Conservation (phyloP, 108 stramenopile genomes). For the Pseudonitzschia multistriata region DNA sequence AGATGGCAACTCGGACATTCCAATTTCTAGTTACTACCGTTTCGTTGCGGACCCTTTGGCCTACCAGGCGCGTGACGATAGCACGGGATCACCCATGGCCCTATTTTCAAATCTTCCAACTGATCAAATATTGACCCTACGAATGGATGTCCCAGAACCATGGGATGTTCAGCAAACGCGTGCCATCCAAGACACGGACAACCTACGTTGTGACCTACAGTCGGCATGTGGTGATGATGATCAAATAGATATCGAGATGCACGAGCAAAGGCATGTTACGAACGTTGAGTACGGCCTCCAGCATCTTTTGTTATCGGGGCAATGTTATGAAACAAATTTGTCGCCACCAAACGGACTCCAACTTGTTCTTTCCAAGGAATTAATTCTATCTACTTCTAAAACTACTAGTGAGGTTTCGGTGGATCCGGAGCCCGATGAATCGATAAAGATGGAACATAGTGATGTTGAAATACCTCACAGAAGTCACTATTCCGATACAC, state of each 20-base stretch:
- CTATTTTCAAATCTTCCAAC: slow-evolving; percentile 82
- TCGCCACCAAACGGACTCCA: slow-evolving; percentile 94
- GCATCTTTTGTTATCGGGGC: slow-evolving; percentile 88
- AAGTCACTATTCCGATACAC: slow-evolving; percentile 76
- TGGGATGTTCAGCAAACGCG: slow-evolving; percentile 93
- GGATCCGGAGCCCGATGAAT: slow-evolving; percentile 8
- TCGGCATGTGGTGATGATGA: slow-evolving; percentile 65
- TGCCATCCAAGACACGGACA: slow-evolving; percentile 93
- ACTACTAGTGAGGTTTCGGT: slow-evolving; percentile 8
- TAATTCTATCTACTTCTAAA: not conserved
- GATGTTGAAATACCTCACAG: not conserved
- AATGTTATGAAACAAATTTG: slow-evolving; percentile 78
- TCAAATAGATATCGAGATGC: slow-evolving; percentile 19
- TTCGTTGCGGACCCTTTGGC: slow-evolving; percentile 81
- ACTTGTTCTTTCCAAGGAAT: slow-evolving; percentile 63
- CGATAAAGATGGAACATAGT: not conserved
- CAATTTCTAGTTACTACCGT: slow-evolving; percentile 91
- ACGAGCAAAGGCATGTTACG: slow-evolving; percentile 42
- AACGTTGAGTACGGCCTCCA: slow-evolving; percentile 85
- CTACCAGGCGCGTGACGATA: slow-evolving; percentile 23
- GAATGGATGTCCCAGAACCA: slow-evolving; percentile 93
- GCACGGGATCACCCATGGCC: slow-evolving; percentile 55
- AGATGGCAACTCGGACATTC: slow-evolving; percentile 64
- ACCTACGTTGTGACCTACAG: slow-evolving; percentile 83
- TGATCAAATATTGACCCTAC: slow-evolving; percentile 88